Base-by-base conservation (phyloP, 2,329 filamentous ascomycete genomes). In the Cladophialophora bantiana region DNA sequence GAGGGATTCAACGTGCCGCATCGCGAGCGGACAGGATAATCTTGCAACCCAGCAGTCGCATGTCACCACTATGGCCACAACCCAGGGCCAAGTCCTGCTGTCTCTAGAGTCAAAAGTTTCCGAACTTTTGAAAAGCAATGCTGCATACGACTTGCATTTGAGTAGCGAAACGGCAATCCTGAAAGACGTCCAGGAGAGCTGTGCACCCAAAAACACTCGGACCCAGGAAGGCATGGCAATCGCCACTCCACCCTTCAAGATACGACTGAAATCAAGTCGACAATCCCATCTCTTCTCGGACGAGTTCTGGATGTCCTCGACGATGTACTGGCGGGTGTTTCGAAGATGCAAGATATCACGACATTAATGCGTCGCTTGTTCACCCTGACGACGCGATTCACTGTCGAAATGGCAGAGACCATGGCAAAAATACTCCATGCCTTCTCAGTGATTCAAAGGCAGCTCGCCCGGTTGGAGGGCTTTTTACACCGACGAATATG, bases 281-380 rank as follows among this genome's bases (percentile, higher is more conserved):
- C 54, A 31, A 5, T 57, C 12, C 32, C 54, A 1, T 57, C 54
- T 57, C 2, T 57, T 31, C 54, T 57, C 20, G 54, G 54, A 34
- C 54, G 54, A 36, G 20, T 31, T 57, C 54, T 57, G 7, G 54
- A 13, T 57, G 12, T 36, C 54, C 15, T 57, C n/a, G 32, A 57
- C 9, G 54, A 2, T 3, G 54, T 57, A n/a, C 12, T 13, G 32
- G 9, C 31, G 34, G 54, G 54, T 36, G 34, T 57, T 20, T 31
- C 54, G 20, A 57, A 36, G 20, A 35, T 57, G 3, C 54, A 57
- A 36, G 32, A 32, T 5, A 57, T 57, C 54, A 57, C 54, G 15
- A 57, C 34, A 34, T 57, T 57, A 57, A 59, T 59, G 56, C 56
- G 31, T 45, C 56, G 31, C n/a, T 42, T 59, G 56, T 7, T 59